Percentiles rank a stretch among this genome's conserved stretches.
Evolutionary conservation across 371 early-diverging fungal species (phyloP).

Genomic region (Mortierella sp.): DNA sequence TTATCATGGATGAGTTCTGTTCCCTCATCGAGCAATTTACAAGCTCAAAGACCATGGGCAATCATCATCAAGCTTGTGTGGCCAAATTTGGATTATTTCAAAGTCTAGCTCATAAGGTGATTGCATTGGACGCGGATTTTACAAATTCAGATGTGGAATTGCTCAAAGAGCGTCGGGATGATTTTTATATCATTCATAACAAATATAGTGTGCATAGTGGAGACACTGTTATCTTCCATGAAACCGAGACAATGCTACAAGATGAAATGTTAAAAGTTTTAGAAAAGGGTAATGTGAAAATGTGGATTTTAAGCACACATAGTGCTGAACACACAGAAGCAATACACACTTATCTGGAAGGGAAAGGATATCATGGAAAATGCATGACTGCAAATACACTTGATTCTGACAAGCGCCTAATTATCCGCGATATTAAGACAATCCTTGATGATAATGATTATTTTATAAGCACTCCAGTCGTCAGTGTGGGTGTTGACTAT

Average conservation of each 20-base stretch:
- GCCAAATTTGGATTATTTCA: background rate
- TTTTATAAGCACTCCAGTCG: slow-evolving; percentile 21
- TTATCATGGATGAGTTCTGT: slow-evolving; percentile 23
- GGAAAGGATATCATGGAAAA: background rate
- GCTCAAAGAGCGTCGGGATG: slow-evolving; percentile 7
- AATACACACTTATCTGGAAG: background rate
- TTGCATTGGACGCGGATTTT: slow-evolving; percentile 21
- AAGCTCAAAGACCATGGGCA: slow-evolving; percentile 9
- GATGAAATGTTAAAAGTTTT: background rate
- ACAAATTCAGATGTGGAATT: slow-evolving; percentile 7
- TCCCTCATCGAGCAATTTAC: slow-evolving; percentile 17
- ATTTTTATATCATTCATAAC: slow-evolving; percentile 18
- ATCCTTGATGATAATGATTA: slow-evolving; percentile 13
- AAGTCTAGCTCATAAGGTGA: background rate
- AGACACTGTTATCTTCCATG: slow-evolving; percentile 2
- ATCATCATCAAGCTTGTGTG: background rate
- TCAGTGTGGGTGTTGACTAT: slow-evolving; percentile 26
- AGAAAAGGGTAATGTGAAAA: background rate
- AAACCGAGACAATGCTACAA: background rate
- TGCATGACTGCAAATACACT: slow-evolving; percentile 13
- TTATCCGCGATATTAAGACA: slow-evolving; percentile 10
- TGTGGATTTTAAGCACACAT: slow-evolving; percentile 20
- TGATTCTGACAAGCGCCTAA: slow-evolving; percentile 2
- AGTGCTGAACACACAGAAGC: slow-evolving; percentile 18
- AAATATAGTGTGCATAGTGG: slow-evolving; percentile 10